Base-by-base conservation (phyloP, 2,329 filamentous ascomycete genomes). In the Stenocarpella maydis region DNA sequence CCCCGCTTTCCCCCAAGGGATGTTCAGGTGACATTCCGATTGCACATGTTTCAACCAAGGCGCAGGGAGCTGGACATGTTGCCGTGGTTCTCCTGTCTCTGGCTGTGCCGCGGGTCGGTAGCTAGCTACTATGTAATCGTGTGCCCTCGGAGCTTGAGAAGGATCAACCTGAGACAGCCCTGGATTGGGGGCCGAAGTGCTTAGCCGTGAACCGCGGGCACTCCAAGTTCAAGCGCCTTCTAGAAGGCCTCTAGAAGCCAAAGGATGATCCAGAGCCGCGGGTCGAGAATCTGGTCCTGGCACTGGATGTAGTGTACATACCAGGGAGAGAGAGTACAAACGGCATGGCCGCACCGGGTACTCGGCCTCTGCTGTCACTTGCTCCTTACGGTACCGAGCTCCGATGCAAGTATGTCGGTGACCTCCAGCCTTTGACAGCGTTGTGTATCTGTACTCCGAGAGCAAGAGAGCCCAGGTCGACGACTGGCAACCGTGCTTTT, bases 311-410 rank as follows among this genome's bases (percentile, higher is more conserved):
- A n/a, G n/a, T n/a, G 31, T 37, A 9, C 45, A 21, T 12, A 19
- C 34, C 12, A n/a, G 21, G 21, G 31, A 34, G 24, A 19, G 21
- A 6, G 21, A 41, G 49, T 65, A 26, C 41, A 21, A n/a, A 37
- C 19, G 50, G 50, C 55, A 61, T 61, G 55, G 21, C 55, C 39
- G 39, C 39, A 61, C 47, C 21, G 9, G 55, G 55, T 28, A 45
- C 26, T 24, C 41, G 41, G 34, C 26, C 52, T 37, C 28, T 37
- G 28, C 41, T 37, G 19, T 49, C 28, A 67, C 41, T 49, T 67
- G 64, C 64, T 67, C 53, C 64, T 47, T 67, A 1, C 12, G 50
- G 64, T 41, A 67, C 64, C 64, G 52, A 58, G 14, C 39, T 43
- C 64, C 64, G 64, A 58, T 58, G 52, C 52, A 55, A 28, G 50